Evolutionary conservation across 2,329 filamentous ascomycete genomes (phyloP), one percentile per base, ranked within the genome.

Genomic region (Daldinia sp.): DNA sequence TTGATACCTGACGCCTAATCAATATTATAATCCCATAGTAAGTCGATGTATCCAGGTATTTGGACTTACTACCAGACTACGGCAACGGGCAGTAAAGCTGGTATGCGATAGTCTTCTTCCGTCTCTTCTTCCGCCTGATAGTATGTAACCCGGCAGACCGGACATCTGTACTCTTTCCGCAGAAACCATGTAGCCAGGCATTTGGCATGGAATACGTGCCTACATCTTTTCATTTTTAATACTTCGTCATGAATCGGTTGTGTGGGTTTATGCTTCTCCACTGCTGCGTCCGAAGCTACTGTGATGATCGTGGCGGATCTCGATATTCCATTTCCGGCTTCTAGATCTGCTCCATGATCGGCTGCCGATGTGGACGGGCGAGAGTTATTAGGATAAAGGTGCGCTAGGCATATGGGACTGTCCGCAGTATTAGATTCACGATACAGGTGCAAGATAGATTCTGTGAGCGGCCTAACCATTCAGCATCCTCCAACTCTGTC

Each of bases 151-250:
- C 82, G 72, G 62, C 82, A 83, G 1, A 83, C 72, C 0, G 81
- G 81, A 39, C 82, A 83, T 33, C 79, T 75, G 59, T 78, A 77
- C 3, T 80, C 74, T 20, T 76, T 74, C 30, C 77, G 75, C 37
- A 81, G 63, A 57, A 81, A 81, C 81, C 81, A 83, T 0, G 76
- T 78, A 1, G 76, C 78, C 26, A 83, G 74, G 26, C 82, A 83
- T 6, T 75, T 76, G 4, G 78, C 76, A 68, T 83, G 81, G 60
- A 82, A 83, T 1, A 76, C 71, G 46, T 83, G 82, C 0, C 75
- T 76, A 44, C 81, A 83, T 20, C 60, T 71, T 48, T 79, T 79
- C 54, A 82, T 68, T 51, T 75, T 79, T 56, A 83, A 33, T 3
- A 82, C 72, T 3, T 82, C 79, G 57, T 78, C 75, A 4, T 76